Percentiles rank a stretch among this genome's conserved stretches.
Conservation (phyloP, 2,329 filamentous ascomycete species). For the Fusarium sp. region DNA sequence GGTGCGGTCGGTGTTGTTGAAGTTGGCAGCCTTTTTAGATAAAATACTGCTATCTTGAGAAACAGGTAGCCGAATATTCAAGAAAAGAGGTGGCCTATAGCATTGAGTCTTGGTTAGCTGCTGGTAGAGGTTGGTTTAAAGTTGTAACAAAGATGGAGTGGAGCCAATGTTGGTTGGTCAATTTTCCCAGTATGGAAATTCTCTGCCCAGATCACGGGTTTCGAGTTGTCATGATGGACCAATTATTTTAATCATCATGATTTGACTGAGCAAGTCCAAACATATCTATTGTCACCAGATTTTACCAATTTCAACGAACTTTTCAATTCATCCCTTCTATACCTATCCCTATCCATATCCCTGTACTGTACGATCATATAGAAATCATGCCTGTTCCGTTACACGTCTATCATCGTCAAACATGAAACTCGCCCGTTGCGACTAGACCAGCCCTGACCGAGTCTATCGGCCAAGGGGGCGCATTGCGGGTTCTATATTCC, state of each 20-base stretch:
- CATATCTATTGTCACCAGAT: too few species aligned
- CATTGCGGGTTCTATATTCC: constrained; percentile 39
- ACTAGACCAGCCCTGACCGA: constrained; percentile 38
- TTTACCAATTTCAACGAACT: constrained; percentile 6
- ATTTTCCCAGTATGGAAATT: too few species aligned
- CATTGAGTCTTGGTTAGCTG: too few species aligned
- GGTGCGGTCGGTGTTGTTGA: too few species aligned
- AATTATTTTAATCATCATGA: not conserved
- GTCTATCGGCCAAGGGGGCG: constrained; percentile 37
- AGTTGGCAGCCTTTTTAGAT: not conserved
- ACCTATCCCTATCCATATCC: constrained; percentile 11
- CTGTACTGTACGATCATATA: not conserved
- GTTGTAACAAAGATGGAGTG: not conserved
- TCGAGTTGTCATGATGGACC: not conserved
- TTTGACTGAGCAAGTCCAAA: not conserved
- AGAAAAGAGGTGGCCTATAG: too few species aligned
- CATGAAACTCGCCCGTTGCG: constrained; percentile 40
- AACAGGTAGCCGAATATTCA: too few species aligned
- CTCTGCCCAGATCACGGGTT: too few species aligned
- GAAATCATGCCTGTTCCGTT: constrained; percentile 2
- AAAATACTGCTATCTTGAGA: too few species aligned
- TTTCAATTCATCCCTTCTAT: constrained; percentile 39
- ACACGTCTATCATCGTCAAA: constrained; percentile 38
- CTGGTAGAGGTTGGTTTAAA: not conserved
- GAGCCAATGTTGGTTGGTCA: not conserved